phyloP scores from a whole-genome alignment of 495 filamentous ascomycete species.

The Penicillium lagena region DNA sequence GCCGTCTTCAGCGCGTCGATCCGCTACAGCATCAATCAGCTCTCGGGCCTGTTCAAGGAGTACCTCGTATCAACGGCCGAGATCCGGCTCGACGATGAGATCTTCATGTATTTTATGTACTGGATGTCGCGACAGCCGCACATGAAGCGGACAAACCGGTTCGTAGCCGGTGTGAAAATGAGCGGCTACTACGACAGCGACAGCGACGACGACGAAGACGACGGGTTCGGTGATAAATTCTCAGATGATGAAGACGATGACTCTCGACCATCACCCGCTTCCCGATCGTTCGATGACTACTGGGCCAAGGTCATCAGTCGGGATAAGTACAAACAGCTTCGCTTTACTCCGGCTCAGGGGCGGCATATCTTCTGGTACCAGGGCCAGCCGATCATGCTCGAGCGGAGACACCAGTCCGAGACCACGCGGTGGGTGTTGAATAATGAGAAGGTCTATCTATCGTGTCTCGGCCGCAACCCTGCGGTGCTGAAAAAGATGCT shows the following conservation, averaged over 20 bases:
- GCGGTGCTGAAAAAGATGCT: slow-evolving; percentile 60
- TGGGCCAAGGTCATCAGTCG: slow-evolving; percentile 38
- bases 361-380: slow-evolving; percentile 62
- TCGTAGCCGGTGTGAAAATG: slow-evolving; percentile 56
- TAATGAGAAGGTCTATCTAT: slow-evolving; percentile 56
- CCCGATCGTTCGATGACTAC: slow-evolving; percentile 32
- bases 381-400: slow-evolving; percentile 49
- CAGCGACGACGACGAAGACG: slow-evolving; percentile 37
- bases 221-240: too few species aligned
- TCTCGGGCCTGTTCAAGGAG: slow-evolving; percentile 23
- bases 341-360: slow-evolving; percentile 60
- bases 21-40: slow-evolving; percentile 41
- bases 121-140: slow-evolving; percentile 61
- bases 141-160: slow-evolving; percentile 48
- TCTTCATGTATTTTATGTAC: slow-evolving; percentile 63
- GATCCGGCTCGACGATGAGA: slow-evolving; percentile 60
- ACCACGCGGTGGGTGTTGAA: slow-evolving; percentile 22
- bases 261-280: background rate
- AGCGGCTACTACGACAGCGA: slow-evolving; percentile 38
- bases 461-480: slow-evolving; percentile 61
- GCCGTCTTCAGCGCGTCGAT: slow-evolving; percentile 43
- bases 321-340: slow-evolving; percentile 52
- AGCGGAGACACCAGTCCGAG: slow-evolving; percentile 31
- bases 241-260: slow-evolving; percentile 5
- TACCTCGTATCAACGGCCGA: slow-evolving; percentile 51